phyloP scores from a whole-genome alignment of 2,329 filamentous ascomycete genomes.

The Monascus ruber region DNA sequence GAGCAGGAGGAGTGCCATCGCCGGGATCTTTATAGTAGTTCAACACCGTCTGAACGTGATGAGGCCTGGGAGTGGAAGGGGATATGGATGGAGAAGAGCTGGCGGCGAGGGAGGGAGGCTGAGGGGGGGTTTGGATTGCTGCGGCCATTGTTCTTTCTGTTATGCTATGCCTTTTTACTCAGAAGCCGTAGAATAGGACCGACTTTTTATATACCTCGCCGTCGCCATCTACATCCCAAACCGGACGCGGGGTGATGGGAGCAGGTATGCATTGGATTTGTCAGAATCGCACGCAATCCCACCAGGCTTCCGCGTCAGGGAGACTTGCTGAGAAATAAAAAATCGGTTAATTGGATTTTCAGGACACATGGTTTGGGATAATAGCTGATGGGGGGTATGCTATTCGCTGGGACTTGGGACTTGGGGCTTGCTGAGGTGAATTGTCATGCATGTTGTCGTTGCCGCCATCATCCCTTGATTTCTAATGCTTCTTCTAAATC shows the following conservation, averaged over 20 bases:
- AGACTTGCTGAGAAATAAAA: constrained; percentile 20
- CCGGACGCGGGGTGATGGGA: constrained; percentile 5
- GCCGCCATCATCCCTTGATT: too few species aligned
- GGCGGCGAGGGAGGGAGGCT: constrained; percentile 4
- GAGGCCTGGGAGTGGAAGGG: constrained; percentile 12
- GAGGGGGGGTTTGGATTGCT: constrained; percentile 13
- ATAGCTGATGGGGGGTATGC: not conserved
- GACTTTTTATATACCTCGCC: too few species aligned
- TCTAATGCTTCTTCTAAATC: too few species aligned
- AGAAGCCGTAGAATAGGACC: too few species aligned
- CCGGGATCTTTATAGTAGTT: constrained; percentile 37
- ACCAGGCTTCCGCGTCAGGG: constrained; percentile 6
- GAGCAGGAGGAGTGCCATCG: constrained; percentile 33
- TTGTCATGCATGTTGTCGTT: too few species aligned
- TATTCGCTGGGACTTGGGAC: not conserved
- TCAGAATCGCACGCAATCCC: constrained; percentile 24
- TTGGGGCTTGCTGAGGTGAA: too few species aligned
- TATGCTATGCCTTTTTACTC: too few species aligned
- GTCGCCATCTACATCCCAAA: too few species aligned
- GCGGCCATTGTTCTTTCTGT: constrained; percentile 5
- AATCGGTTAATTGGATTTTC: constrained; percentile 1
- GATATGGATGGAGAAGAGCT: constrained; percentile 5
- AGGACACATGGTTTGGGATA: not conserved
- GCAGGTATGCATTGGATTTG: constrained; percentile 11
- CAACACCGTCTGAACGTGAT: constrained; percentile 32